Evolutionary conservation across 2,329 filamentous ascomycete species (phyloP).

Genomic region (Geosmithia putterillii): DNA sequence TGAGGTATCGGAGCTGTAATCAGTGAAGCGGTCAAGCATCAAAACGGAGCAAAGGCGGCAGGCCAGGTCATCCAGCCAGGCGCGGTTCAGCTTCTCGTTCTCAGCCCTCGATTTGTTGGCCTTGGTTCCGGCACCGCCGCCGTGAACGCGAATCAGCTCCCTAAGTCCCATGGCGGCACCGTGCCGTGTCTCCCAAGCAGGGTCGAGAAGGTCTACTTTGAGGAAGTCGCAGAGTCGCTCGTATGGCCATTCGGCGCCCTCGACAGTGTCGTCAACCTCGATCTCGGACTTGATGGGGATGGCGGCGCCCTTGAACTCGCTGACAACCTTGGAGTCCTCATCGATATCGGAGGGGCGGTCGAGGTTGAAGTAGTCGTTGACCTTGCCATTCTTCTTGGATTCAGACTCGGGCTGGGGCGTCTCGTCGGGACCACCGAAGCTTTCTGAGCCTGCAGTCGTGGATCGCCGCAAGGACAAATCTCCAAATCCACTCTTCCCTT

Average conservation of each 20-base stretch:
- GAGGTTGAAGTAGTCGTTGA: conserved; percentile 80
- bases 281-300: conserved; percentile 78
- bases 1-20: conserved; percentile 95
- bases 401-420: conserved; percentile 42
- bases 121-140: conserved; percentile 70
- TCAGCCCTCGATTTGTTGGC: conserved; percentile 57
- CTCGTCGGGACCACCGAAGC: conserved; percentile 35
- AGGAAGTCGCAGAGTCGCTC: conserved; percentile 90
- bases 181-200: conserved; percentile 89
- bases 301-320: conserved; percentile 82
- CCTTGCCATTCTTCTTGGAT: conserved; percentile 49
- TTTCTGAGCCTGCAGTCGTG: conserved; percentile 49
- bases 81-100: conserved; percentile 69
- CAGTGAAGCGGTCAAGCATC: conserved; percentile 94
- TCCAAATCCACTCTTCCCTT: conserved; percentile 80
- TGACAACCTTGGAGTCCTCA: conserved; percentile 84
- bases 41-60: conserved; percentile 90
- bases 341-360: conserved; percentile 68
- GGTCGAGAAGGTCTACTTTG: conserved; percentile 85
- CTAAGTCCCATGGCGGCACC: conserved; percentile 91
- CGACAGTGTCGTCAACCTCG: conserved; percentile 61
- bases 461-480: conserved; percentile 63
- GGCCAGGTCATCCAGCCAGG: conserved; percentile 90
- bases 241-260: conserved; percentile 85
- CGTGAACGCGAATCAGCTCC: conserved; percentile 86